Percentiles rank a stretch among this genome's conserved stretches.
phyloP scores from a whole-genome alignment of 306 rosid species.

The Quercus ilex region DNA sequence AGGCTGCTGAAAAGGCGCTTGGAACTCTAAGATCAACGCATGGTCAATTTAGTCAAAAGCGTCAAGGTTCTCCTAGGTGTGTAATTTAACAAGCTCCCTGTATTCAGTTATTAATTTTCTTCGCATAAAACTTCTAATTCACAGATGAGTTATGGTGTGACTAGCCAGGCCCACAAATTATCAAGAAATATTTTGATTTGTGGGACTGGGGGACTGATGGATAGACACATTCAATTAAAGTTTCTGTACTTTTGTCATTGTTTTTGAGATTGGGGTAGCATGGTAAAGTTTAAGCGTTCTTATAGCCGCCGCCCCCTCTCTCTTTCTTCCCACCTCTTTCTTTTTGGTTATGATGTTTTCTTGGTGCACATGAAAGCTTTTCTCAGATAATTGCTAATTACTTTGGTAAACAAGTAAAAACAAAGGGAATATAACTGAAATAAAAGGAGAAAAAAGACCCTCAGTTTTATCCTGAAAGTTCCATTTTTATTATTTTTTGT shows the following conservation, averaged over 20 bases:
- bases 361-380: too few species aligned
- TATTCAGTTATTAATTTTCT: not conserved
- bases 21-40: slow-evolving; percentile 62
- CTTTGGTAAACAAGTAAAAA: not conserved
- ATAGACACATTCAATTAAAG: not conserved
- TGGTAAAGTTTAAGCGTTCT: not conserved
- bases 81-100: slow-evolving; percentile 11
- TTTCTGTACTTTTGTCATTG: not conserved
- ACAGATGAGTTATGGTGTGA: not conserved
- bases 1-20: slow-evolving; percentile 94
- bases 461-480: not conserved
- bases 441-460: not conserved
- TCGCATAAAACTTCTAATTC: not conserved
- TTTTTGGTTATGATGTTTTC: not conserved
- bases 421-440: not conserved
- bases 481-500: not conserved
- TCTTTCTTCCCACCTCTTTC: not conserved
- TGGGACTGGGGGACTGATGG: not conserved
- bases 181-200: not conserved
- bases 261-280: not conserved
- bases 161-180: not conserved
- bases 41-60: slow-evolving; percentile 54
- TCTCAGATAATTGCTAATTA: not conserved
- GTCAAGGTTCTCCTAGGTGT: slow-evolving; percentile 83
- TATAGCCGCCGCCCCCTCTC: not conserved